Base-by-base conservation (phyloP, 345 rosid genomes). In the Rhodamnia rubescens region DNA sequence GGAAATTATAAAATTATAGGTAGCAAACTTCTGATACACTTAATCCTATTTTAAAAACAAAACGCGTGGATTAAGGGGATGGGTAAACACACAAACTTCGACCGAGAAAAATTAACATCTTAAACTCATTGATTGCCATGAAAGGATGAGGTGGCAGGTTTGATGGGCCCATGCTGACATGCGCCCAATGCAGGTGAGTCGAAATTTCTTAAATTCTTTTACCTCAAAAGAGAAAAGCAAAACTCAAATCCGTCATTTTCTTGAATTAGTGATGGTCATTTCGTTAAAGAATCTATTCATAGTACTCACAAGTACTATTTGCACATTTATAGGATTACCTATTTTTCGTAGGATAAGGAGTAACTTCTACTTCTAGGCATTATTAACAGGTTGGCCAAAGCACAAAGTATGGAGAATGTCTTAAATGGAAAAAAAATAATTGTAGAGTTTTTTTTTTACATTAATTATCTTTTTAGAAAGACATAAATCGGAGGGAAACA, bases 11-110 rank as follows among this genome's bases (percentile, higher is more conserved):
- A 8, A 53, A 8, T 0, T 5, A 6, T 5, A 16, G 6, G 7
- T 53, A 6, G 22, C 22, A 53, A 18, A 53, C 22, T 53, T 53
- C 21, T 53, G 8, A 18, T 18, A 22, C 20, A 16, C 22, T 58
- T 58, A 0, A 58, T 58, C 8, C 6, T n/a, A 0, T 58, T 26
- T 11, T 0, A 11, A 0, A n/a, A 58, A 58, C 1, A 1, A 58
- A 58, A 16, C 29, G 11, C 32, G 2, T n/a, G 69, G 8, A 58
- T 58, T 26, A 58, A n/a, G 18, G 69, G 32, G 36, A n/a, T 58
- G 69, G n/a, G 69, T 58, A n/a, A n/a, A n/a, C 8, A 58, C 27
- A 59, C 0, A 13, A 59, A 59, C 32, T 59, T 32, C 6, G 13
- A 27, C 74, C 3, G 6, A 27, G 74, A 59, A 27, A 16, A 59